A percentile compares a stretch with the other conserved stretches of the same genome.
Evolutionary conservation across 805 yeast genomes (phyloP).

Genomic region (Candida chauliodis): DNA sequence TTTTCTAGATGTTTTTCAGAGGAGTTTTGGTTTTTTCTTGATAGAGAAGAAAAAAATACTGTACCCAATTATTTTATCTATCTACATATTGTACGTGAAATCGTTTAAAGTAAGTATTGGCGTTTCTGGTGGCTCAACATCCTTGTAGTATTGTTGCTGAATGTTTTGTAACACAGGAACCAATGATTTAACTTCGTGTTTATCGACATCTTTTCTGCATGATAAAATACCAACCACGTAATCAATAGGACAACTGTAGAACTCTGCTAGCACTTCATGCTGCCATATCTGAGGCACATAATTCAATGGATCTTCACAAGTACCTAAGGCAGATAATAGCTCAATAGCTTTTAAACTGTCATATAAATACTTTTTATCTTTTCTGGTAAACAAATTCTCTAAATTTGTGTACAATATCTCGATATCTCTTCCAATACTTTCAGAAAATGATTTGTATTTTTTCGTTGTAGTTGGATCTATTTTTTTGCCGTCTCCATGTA

Average conservation of each 20-base stretch:
- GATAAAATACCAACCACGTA: constrained; percentile 63
- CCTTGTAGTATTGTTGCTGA: constrained; percentile 27
- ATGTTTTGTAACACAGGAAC: constrained; percentile 25
- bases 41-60: background rate
- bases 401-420: constrained; percentile 34
- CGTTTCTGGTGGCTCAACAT: constrained; percentile 30
- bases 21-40: constrained; percentile 3
- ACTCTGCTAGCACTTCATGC: constrained; percentile 53
- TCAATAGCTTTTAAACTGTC: constrained; percentile 40
- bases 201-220: constrained; percentile 44
- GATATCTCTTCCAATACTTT: constrained; percentile 36
- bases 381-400: constrained; percentile 36
- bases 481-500: constrained; percentile 40
- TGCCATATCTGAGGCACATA: constrained; percentile 50
- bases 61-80: background rate
- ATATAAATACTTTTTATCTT: constrained; percentile 35
- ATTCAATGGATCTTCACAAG: constrained; percentile 32
- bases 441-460: constrained; percentile 35
- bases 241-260: constrained; percentile 74
- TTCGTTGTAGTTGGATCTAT: constrained; percentile 37
- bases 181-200: constrained; percentile 23
- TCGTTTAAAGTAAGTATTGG: constrained; percentile 30
- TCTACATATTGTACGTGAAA: background rate
- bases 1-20: no score
- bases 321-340: constrained; percentile 35